A percentile compares a stretch with the other conserved stretches of the same genome.
These are phyloP conservation scores for Diaporthe destruens DNA, from an alignment of 2,329 filamentous ascomycete species.

Conservation along the genomic window DNA sequence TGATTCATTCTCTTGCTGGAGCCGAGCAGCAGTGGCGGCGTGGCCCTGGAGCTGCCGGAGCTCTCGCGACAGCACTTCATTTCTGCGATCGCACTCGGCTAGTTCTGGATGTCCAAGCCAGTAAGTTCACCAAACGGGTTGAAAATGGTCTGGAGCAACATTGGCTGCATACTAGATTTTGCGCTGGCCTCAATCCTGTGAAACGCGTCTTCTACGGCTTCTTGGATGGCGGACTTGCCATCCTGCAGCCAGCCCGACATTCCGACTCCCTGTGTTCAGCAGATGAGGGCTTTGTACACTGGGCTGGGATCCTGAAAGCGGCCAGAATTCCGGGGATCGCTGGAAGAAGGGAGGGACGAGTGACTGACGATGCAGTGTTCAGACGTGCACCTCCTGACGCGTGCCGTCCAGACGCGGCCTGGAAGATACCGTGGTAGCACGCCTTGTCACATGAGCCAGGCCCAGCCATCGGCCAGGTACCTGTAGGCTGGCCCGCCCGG, in stretches of 20 bases:
- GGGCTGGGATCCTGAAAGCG: too few relatives aligned
- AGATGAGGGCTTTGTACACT: neutral
- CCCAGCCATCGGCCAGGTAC: neutral
- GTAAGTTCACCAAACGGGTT: neutral
- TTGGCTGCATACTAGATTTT: constrained; percentile 48
- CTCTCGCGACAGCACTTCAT: constrained; percentile 50
- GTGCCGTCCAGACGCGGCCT: neutral
- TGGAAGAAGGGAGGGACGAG: too few relatives aligned
- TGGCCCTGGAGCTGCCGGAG: constrained; percentile 51
- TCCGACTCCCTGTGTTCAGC: constrained; percentile 6
- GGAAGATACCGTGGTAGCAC: neutral
- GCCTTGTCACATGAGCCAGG: constrained; percentile 21
- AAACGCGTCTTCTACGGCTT: constrained; percentile 56
- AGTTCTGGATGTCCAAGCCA: constrained; percentile 44
- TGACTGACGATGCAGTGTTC: neutral
- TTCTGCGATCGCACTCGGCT: constrained; percentile 43
- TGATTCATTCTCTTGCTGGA: constrained; percentile 58
- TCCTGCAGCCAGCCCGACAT: constrained; percentile 57
- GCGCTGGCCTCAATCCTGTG: constrained; percentile 56
- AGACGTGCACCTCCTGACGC: neutral
- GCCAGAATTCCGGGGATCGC: neutral
- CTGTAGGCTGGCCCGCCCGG: neutral
- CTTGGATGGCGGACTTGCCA: constrained; percentile 56
- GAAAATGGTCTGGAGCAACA: too few relatives aligned
- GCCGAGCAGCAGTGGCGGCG: constrained; percentile 50